Base-by-base conservation (phyloP, 345 rosid species). In the Gossypium thurberi region DNA sequence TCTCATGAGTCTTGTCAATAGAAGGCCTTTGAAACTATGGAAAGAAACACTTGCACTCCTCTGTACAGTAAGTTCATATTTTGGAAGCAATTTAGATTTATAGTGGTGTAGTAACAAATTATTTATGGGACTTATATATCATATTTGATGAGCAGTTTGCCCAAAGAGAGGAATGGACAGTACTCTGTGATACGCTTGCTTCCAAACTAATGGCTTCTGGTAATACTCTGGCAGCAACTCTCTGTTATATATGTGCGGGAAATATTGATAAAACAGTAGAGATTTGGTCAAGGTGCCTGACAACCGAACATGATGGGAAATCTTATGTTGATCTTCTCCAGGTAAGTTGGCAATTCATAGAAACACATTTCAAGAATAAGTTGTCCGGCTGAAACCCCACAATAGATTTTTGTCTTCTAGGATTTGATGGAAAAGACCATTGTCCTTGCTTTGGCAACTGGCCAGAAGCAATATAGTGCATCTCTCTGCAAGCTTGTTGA, bases 391-490 rank as follows among this genome's bases (percentile, higher is more conserved):
- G 70, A 44, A 20, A 40, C 20, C 63, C 80, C 65, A 60, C 66
- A 26, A 37, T 58, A 59, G 56, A 69, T 69, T 13, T 15, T 78
- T 78, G 26, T 74, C 78, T 76, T 47, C 46, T 83, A 95, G 99
- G 99, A 95, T 81, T 86, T 95, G 81, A 95, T 92, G 99, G 99
- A 95, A 85, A 96, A 96, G 87, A 96, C 99, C 62, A 92, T 93
- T 48, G 98, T 90, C 65, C 89, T 96, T 81, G 94, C 94, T 76
- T 84, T 96, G 87, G 99, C 98, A 72, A 91, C 90, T 69, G 98
- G 97, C 18, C 94, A 96, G 84, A 93, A 89, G 85, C 86, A 78
- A 77, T 93, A 91, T 77, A 93, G 98, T 76, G 86, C 94, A 80
- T 86, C 98, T 62, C 80, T 95, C 18, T 95, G 93, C 88, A 92